Conservation (phyloP, 2,329 filamentous ascomycete genomes). For the Dothideomycetidae sp. region DNA sequence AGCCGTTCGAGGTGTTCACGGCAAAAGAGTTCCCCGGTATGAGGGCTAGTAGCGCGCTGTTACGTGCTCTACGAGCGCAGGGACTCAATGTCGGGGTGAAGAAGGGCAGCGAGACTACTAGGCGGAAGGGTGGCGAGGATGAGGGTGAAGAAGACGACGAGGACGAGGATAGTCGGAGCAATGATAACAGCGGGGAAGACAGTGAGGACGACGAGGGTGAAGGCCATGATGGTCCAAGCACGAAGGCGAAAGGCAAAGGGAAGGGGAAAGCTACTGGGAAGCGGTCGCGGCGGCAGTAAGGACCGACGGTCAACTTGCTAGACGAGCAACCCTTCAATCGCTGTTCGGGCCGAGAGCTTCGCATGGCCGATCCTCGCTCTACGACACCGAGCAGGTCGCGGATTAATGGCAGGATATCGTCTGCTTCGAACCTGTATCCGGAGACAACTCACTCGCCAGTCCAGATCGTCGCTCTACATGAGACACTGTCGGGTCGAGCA, state of each 20-base stretch:
- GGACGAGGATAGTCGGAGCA: constrained; percentile 15
- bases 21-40: constrained; percentile 81
- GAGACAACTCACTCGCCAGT: too few relatives aligned
- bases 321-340: too few relatives aligned
- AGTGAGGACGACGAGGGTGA: constrained; percentile 40
- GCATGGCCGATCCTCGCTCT: too few relatives aligned
- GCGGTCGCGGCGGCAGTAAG: too few relatives aligned
- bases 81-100: constrained; percentile 76
- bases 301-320: too few relatives aligned
- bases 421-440: too few relatives aligned
- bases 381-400: too few relatives aligned
- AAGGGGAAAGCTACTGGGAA: constrained; percentile 5
- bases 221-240: constrained; percentile 2
- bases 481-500: too few relatives aligned
- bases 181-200: constrained; percentile 19
- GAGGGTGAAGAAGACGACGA: constrained; percentile 29
- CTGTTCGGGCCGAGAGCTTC: too few relatives aligned
- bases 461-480: too few relatives aligned
- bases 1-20: constrained; percentile 65
- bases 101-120: constrained; percentile 56
- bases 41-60: constrained; percentile 60
- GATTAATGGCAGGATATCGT: too few relatives aligned
- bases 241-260: constrained; percentile 5
- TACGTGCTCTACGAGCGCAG: constrained; percentile 61
- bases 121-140: constrained; percentile 21